phyloP scores from a whole-genome alignment of 2,329 filamentous ascomycete species.

The Colletotrichum tamarilloi region DNA sequence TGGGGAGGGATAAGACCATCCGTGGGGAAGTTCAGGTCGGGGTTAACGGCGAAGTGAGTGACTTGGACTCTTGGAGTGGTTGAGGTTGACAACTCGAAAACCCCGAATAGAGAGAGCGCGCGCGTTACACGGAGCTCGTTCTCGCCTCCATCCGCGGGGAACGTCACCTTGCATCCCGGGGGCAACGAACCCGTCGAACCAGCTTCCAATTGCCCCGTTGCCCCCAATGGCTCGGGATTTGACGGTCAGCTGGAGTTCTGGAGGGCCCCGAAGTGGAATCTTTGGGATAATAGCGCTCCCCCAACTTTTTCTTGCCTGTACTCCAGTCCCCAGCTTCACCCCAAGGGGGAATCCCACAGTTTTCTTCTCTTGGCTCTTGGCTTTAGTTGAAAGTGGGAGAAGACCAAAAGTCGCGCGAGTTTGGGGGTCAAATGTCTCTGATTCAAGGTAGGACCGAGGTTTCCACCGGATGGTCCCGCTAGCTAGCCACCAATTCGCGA shows the following conservation, averaged over 20 bases:
- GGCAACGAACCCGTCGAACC: neutral
- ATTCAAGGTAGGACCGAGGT: constrained; percentile 18
- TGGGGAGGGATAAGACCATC: constrained; percentile 10
- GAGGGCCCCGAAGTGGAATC: constrained; percentile 12
- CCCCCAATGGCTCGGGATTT: neutral
- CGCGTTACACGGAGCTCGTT: neutral
- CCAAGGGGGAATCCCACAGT: constrained; percentile 30
- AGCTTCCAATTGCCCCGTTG: constrained; percentile 10
- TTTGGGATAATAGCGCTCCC: neutral
- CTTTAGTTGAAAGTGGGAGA: neutral
- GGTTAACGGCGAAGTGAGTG: neutral
- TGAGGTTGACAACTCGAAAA: neutral
- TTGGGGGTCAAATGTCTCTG: constrained; percentile 6
- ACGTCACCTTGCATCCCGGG: constrained; percentile 32
- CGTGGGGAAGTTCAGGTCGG: constrained; percentile 15
- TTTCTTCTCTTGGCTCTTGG: neutral
- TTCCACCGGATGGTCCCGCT: constrained; percentile 9
- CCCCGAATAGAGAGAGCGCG: neutral
- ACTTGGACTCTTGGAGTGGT: neutral
- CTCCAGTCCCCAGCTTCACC: constrained; percentile 9
- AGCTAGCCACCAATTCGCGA: constrained; percentile 1
- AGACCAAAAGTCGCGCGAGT: neutral
- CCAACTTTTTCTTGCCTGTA: neutral
- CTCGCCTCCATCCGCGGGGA: constrained; percentile 18
- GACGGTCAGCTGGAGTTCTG: constrained; percentile 9